phyloP scores from a whole-genome alignment of 768 basidiomycete genomes.

The Phaffia australis region DNA sequence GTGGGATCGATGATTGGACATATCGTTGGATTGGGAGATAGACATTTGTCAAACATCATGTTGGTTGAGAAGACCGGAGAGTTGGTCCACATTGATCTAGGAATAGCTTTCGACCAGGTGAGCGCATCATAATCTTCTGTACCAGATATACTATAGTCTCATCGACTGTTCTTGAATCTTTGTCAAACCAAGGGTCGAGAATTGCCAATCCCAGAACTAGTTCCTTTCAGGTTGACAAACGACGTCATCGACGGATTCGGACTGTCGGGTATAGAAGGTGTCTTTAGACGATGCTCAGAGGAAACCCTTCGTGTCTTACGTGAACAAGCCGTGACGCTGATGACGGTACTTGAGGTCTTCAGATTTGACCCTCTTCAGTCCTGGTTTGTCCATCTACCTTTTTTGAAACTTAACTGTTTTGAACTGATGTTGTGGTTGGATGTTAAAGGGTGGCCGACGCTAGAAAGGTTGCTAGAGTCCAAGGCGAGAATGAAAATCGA shows the following conservation, averaged over 20 bases:
- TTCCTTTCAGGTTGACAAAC: constrained; percentile 88
- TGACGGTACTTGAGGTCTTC: constrained; percentile 94
- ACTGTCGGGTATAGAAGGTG: constrained; percentile 74
- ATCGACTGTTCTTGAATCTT: not conserved
- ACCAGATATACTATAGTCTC: constrained; percentile 19
- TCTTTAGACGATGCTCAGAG: constrained; percentile 89
- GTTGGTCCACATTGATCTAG: constrained; percentile 88
- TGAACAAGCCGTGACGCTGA: constrained; percentile 69
- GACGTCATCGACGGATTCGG: constrained; percentile 95
- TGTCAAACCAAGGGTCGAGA: constrained; percentile 59
- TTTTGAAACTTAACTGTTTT: not conserved
- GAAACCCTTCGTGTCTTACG: constrained; percentile 86
- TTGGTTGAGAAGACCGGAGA: constrained; percentile 73
- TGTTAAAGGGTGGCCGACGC: constrained; percentile 42
- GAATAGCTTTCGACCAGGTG: constrained; percentile 92
- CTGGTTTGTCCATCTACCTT: constrained; percentile 49
- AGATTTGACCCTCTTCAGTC: constrained; percentile 88
- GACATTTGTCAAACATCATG: constrained; percentile 84
- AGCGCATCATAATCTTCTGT: constrained; percentile 27
- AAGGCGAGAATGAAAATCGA: constrained; percentile 29
- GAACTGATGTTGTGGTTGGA: not conserved
- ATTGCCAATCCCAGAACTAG: constrained; percentile 67
- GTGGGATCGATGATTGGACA: constrained; percentile 90
- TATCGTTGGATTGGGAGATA: constrained; percentile 80
- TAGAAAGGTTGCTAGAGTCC: constrained; percentile 32